Base-by-base conservation (phyloP, 345 rosid species). In the Noccaea caerulescens region DNA sequence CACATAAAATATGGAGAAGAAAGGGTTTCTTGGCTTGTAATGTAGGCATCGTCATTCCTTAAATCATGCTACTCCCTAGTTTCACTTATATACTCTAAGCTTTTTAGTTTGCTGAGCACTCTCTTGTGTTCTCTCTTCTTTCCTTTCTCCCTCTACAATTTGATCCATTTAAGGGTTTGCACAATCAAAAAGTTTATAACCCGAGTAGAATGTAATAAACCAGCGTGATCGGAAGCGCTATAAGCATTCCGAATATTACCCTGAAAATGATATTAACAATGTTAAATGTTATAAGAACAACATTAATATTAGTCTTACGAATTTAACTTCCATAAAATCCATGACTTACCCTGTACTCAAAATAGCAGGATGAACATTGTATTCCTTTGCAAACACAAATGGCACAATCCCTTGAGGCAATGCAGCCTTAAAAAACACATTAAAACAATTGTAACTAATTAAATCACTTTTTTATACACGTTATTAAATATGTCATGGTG, bases 191-290 rank as follows among this genome's bases (percentile, higher is more conserved):
- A 36, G 68, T 59, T 86, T 86, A 89, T 51, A 93, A 71, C 49
- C 97, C 99, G 67, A 93, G 69, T 58, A 91, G 64, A 77, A 93
- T 83, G 85, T 93, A 93, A 89, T 93, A 93, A 68, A 89, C 88
- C 0, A 93, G 90, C 2, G 99, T 89, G 34, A 93, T 87, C 2
- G 99, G 99, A 71, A 93, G 83, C 1, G 99, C 99, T 68, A 93
- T 84, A 67, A 89, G 80, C 99, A 93, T 91, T 67, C 99, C 99
- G 16, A 93, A 93, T 70, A 93, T 93, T 6, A 93, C 99, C 70
- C 99, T 93, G 84, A 77, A 38, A 69, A 16, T 63, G n/a, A 53
- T 62, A 9, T 12, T n/a, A 53, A 18, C 36, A 53, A 66, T 64
- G 57, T 46, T 34, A 36, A 46, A 56, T 66, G 51, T 8, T 34